Evolutionary conservation across 208 protist genomes (phyloP).

Genomic region (Acanthamoeba quina): DNA sequence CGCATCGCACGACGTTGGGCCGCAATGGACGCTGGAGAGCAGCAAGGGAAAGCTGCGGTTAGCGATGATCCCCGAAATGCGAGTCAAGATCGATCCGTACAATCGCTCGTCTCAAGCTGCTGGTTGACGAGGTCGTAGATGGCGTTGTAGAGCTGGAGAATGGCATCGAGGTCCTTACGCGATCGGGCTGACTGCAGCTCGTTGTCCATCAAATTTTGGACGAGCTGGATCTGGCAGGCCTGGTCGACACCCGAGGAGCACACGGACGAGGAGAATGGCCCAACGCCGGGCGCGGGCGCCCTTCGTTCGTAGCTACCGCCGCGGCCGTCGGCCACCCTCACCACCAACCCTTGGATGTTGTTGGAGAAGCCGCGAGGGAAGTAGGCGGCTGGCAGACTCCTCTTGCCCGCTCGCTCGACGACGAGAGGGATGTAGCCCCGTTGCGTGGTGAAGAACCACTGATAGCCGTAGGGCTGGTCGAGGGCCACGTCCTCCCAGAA

Average conservation of each 20-base stretch:
- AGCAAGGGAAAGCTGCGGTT: background rate
- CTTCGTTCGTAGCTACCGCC: conserved; percentile 32
- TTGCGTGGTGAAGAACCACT: conserved; percentile 52
- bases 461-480: conserved; percentile 48
- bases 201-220: conserved; percentile 6
- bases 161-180: conserved; percentile 1
- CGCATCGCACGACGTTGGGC: background rate
- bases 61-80: background rate
- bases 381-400: background rate
- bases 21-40: background rate
- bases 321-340: conserved; percentile 36
- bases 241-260: conserved; percentile 30
- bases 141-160: conserved; percentile 37
- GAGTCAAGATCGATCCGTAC: background rate
- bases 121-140: conserved; percentile 46
- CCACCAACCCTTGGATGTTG: conserved; percentile 17
- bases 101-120: background rate
- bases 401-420: background rate
- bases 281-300: background rate
- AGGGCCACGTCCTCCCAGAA: conserved; percentile 49
- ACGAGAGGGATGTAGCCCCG: conserved; percentile 39
- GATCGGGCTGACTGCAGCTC: background rate
- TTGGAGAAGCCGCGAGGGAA: conserved; percentile 28
- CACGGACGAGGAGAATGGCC: background rate
- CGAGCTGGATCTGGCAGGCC: conserved; percentile 39